These are phyloP conservation scores for Agrocybe pediades DNA, from an alignment of 768 basidiomycete genomes.

Conservation along the genomic window DNA sequence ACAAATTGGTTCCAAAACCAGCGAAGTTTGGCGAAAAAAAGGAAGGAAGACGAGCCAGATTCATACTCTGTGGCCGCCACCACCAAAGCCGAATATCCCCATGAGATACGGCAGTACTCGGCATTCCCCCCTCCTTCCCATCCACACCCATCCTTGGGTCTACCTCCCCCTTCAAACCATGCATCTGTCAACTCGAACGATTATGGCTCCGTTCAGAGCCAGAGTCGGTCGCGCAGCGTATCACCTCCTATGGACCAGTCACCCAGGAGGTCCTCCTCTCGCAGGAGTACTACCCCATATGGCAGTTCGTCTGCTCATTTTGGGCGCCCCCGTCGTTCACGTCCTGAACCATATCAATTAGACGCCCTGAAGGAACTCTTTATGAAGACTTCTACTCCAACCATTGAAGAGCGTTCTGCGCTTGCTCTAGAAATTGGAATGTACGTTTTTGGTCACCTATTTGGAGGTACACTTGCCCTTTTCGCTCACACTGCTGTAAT, in stretches of 20 bases:
- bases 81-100: conserved; percentile 33
- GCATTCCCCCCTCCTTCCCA: conserved; percentile 50
- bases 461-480: conserved; percentile 14
- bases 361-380: conserved; percentile 73
- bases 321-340: conserved; percentile 66
- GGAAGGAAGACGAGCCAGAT: conserved; percentile 56
- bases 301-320: conserved; percentile 36
- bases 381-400: conserved; percentile 67
- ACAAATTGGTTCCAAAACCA: conserved; percentile 91
- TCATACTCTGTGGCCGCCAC: conserved; percentile 7
- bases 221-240: conserved; percentile 38
- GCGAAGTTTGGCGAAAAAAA: conserved; percentile 75
- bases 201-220: conserved; percentile 29
- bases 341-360: conserved; percentile 79
- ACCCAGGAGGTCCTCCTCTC: conserved; percentile 39
- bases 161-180: conserved; percentile 36
- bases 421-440: conserved; percentile 80
- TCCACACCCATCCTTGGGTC: conserved; percentile 44
- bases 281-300: conserved; percentile 48
- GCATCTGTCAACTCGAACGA: conserved; percentile 29
- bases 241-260: conserved; percentile 41
- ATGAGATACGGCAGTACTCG: conserved; percentile 42
- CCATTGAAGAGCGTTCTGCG: conserved; percentile 77
- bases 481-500: too few relatives aligned
- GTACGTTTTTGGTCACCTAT: conserved; percentile 41